phyloP scores from a whole-genome alignment of 2,329 filamentous ascomycete species.

The Ophiostoma triangulosporum region DNA sequence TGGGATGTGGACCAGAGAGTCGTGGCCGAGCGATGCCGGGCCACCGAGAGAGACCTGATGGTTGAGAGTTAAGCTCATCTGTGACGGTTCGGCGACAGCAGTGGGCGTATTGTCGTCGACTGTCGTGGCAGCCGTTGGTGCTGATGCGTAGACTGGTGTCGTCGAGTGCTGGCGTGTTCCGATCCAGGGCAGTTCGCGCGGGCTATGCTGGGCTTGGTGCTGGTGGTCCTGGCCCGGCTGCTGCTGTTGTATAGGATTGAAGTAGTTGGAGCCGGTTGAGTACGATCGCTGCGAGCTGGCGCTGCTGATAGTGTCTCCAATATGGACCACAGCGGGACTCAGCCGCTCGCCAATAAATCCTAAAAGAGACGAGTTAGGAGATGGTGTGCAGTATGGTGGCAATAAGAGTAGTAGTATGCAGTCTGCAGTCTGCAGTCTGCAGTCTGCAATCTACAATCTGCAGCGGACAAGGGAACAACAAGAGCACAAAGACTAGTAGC shows the following conservation, averaged over 20 bases:
- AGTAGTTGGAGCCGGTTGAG: conserved; percentile 7
- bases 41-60: conserved; percentile 11
- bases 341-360: conserved; percentile 6
- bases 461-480: too few species aligned
- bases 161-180: not conserved
- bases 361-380: conserved; percentile 2
- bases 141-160: not conserved
- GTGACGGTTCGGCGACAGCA: not conserved
- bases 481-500: not conserved
- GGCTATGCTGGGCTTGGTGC: not conserved
- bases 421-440: too few species aligned
- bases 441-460: too few species aligned
- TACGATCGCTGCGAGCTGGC: conserved; percentile 5
- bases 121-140: not conserved
- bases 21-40: conserved; percentile 10
- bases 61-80: conserved; percentile 11
- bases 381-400: not conserved
- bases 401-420: too few species aligned
- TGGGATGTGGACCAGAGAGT: not conserved
- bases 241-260: conserved; percentile 2
- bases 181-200: not conserved
- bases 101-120: not conserved
- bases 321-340: not conserved
- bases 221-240: conserved; percentile 1
- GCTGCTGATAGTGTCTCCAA: conserved; percentile 2